Percentiles rank a stretch among this genome's conserved stretches.
phyloP scores from a whole-genome alignment of 257 asterid genomes.

The Solanum ossicruentum region DNA sequence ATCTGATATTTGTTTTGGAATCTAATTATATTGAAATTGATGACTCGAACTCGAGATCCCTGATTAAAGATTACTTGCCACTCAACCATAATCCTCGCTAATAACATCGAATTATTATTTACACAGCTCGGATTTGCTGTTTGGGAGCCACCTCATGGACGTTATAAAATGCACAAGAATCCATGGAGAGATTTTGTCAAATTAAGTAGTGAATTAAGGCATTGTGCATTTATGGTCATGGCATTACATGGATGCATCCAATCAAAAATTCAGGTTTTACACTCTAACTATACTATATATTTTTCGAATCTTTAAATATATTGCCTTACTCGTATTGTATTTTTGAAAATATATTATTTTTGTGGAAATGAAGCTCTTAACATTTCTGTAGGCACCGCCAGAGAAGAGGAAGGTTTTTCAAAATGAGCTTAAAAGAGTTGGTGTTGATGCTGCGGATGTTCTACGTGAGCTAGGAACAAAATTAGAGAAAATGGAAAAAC shows the following conservation, averaged over 20 bases:
- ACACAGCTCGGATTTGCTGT: slow-evolving; percentile 32
- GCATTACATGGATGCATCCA: slow-evolving; percentile 38
- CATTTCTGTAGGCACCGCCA: slow-evolving; percentile 22
- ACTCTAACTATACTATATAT: neutral
- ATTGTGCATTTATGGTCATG: slow-evolving; percentile 46
- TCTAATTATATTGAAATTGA: too few relatives aligned
- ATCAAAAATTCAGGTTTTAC: slow-evolving; percentile 37
- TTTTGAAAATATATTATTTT: neutral
- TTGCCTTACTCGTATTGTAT: accelerated
- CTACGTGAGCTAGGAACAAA: slow-evolving; percentile 11
- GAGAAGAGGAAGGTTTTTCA: slow-evolving; percentile 25
- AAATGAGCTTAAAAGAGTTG: slow-evolving; percentile 16
- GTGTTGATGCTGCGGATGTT: slow-evolving; percentile 22
- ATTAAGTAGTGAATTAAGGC: slow-evolving; percentile 33
- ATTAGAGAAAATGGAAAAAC: slow-evolving; percentile 21
- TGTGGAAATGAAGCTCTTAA: slow-evolving; percentile 6
- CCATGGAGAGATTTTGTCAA: slow-evolving; percentile 35
- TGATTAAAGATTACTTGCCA: too few relatives aligned
- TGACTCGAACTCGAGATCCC: too few relatives aligned
- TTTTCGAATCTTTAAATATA: neutral
- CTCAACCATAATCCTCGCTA: too few relatives aligned
- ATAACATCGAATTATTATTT: neutral
- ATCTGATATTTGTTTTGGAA: too few relatives aligned
- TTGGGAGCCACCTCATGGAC: slow-evolving; percentile 54
- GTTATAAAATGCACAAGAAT: slow-evolving; percentile 20